Evolutionary conservation across 1,284 basidiomycete species (phyloP).

Genomic region (Meira miltonrushii): DNA sequence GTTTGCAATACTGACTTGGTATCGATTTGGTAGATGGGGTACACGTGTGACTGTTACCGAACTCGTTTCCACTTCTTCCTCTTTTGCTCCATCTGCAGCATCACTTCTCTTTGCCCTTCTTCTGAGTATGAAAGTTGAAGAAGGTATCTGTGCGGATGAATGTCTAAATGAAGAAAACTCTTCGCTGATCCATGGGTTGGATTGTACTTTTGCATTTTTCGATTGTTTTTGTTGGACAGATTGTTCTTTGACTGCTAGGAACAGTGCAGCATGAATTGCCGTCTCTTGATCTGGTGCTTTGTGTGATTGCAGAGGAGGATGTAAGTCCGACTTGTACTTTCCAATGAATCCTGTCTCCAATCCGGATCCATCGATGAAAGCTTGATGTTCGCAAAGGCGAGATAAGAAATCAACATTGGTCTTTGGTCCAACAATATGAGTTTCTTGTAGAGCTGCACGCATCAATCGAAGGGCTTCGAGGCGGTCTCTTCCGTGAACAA

Average conservation of each 20-base stretch:
- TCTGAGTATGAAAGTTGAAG: not conserved
- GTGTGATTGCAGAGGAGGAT: not conserved
- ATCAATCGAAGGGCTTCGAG: constrained; percentile 76
- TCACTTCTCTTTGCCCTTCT: not conserved
- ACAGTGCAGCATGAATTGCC: constrained; percentile 1
- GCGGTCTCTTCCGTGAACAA: constrained; percentile 81
- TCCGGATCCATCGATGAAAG: constrained; percentile 68
- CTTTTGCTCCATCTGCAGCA: not conserved
- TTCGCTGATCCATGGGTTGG: not conserved
- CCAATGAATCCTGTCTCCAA: constrained; percentile 90
- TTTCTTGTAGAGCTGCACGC: constrained; percentile 73
- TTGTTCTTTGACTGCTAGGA: not conserved
- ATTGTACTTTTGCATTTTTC: not conserved
- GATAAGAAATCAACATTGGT: constrained; percentile 88
- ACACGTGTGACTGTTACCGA: not conserved
- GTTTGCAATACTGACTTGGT: not conserved
- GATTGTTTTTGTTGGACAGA: not conserved
- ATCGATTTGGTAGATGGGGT: not conserved
- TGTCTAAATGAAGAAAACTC: constrained; percentile 8
- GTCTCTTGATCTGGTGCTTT: not conserved
- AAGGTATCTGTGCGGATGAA: not conserved
- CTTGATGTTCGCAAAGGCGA: constrained; percentile 67
- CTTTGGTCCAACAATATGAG: constrained; percentile 80
- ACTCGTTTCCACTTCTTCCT: not conserved
- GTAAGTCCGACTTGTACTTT: constrained; percentile 1